Conservation (phyloP, 805 yeast genomes). For the Wickerhamomyces tratensis region DNA sequence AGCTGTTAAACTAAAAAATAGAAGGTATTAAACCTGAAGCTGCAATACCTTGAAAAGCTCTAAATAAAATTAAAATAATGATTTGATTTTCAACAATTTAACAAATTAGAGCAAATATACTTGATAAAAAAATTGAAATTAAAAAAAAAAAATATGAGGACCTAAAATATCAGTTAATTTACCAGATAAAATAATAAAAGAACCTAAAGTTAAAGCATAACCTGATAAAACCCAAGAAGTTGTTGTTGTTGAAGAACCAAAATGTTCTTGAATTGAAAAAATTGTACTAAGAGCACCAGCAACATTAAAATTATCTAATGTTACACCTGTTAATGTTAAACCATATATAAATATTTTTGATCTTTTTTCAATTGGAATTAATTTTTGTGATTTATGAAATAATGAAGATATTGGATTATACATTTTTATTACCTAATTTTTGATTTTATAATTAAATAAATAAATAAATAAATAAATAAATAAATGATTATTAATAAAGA, state of each 20-base stretch:
- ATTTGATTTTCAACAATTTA: conserved; percentile 25
- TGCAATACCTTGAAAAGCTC: conserved; percentile 36
- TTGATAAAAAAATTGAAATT: conserved; percentile 14
- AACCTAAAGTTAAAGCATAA: conserved; percentile 33
- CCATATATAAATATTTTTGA: conserved; percentile 7
- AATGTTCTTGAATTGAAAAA: conserved; percentile 24
- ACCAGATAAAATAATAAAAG: conserved; percentile 33
- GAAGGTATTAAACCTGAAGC: conserved; percentile 33
- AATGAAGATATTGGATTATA: too few species aligned
- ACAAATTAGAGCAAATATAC: conserved; percentile 21
- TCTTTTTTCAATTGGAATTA: conserved; percentile 7
- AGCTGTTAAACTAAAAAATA: conserved; percentile 23
- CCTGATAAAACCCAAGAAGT: conserved; percentile 34
- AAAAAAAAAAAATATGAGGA: conserved; percentile 23
- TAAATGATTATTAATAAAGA: too few species aligned
- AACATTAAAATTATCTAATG: conserved; percentile 19
- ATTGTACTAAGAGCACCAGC: conserved; percentile 16
- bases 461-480: too few species aligned
- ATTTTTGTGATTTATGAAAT: neutral
- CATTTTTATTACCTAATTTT: too few species aligned
- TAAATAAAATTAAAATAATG: conserved; percentile 28
- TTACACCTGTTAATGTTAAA: conserved; percentile 5
- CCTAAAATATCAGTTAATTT: conserved; percentile 33
- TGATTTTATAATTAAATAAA: too few species aligned
- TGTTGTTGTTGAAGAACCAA: conserved; percentile 25